These are phyloP conservation scores for Ceratobasidium sp. DNA, from an alignment of 1,284 basidiomycete genomes.

Conservation along the genomic window DNA sequence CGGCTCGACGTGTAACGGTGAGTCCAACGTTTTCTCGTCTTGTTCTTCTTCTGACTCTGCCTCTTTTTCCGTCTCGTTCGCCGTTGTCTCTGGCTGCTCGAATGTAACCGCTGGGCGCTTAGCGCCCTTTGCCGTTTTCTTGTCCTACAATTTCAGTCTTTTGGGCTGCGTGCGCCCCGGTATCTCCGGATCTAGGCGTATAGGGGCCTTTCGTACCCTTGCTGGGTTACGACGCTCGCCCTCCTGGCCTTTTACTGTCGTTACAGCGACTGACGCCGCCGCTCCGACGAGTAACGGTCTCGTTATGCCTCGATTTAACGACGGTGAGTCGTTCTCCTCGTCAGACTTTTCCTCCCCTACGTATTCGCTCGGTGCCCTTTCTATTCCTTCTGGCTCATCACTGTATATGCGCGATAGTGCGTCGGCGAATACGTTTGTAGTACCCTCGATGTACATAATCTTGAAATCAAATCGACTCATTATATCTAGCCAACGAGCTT, in stretches of 20 bases:
- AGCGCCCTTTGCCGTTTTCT: not conserved
- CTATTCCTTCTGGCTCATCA: slow-evolving; percentile 1
- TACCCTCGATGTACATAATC: slow-evolving; percentile 52
- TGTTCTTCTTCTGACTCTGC: not conserved
- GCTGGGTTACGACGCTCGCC: not conserved
- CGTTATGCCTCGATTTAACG: not conserved
- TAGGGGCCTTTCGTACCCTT: not conserved
- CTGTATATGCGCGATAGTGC: slow-evolving; percentile 38
- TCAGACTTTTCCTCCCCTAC: not conserved
- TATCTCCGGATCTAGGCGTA: not conserved
- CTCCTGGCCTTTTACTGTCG: slow-evolving; percentile 13
- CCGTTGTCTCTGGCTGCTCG: too few relatives aligned
- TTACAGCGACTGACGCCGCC: not conserved
- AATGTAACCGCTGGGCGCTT: not conserved
- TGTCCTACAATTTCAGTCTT: not conserved
- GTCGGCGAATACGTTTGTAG: slow-evolving; percentile 46
- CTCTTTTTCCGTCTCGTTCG: not conserved
- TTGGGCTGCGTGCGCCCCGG: not conserved
- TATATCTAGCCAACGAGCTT: slow-evolving; percentile 59
- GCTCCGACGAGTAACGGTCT: not conserved
- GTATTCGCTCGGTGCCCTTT: slow-evolving; percentile 8
- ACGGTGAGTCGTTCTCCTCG: not conserved
- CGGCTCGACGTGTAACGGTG: slow-evolving; percentile 17
- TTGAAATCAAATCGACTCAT: slow-evolving; percentile 57
- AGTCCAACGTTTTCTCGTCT: not conserved